Evolutionary conservation across 2,329 filamentous ascomycete genomes (phyloP), one percentile per base, ranked within the genome.

Genomic region (Gaeumannomyces tritici): DNA sequence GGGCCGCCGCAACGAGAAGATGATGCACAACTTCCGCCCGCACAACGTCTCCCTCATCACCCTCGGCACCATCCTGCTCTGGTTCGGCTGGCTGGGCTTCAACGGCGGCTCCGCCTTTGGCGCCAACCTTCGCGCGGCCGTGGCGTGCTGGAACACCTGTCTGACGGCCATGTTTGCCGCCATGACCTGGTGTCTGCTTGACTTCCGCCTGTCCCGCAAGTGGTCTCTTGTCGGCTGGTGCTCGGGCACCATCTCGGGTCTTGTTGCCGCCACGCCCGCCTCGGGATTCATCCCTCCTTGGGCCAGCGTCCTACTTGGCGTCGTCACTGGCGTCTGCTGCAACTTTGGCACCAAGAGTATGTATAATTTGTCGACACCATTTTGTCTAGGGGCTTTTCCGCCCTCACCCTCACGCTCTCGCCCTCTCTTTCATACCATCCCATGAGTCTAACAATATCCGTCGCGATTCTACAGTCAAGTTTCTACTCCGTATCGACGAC

Each of bases 1-100:
- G 65, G 95, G 95, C 68, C 90, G 92, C 72, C 91, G 95, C 68
- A 95, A 97, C 79, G 93, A 98, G 80, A 95, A 92, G 80, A 97
- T 98, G 92, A 97, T 98, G 91, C 86, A 97, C 77, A 98, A 98
- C 84, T 98, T 98, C 85, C 91, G 95, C 68, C 95, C 95, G 24
- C 95, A 99, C 83, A 99, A 99, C 80, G 95, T 98, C 68, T 96
- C 93, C 7, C 85, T 98, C 71, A 96, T 99, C 77, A 93, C 95
- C 0, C 88, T 98, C 69, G 95, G 95, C 66, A 98, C 95, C 4
- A 85, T 96, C 67, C 85, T 99, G 70, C 91, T 99, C 63, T 98
- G 93, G 93, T 98, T 98, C 71, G 95, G 95, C 71, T 99, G 95
- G 95, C 83, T 99, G 67, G 95, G 93, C 62, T 99, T 99, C 86